Base-by-base conservation (phyloP, 1,284 basidiomycete species). In the Mycena sp. region DNA sequence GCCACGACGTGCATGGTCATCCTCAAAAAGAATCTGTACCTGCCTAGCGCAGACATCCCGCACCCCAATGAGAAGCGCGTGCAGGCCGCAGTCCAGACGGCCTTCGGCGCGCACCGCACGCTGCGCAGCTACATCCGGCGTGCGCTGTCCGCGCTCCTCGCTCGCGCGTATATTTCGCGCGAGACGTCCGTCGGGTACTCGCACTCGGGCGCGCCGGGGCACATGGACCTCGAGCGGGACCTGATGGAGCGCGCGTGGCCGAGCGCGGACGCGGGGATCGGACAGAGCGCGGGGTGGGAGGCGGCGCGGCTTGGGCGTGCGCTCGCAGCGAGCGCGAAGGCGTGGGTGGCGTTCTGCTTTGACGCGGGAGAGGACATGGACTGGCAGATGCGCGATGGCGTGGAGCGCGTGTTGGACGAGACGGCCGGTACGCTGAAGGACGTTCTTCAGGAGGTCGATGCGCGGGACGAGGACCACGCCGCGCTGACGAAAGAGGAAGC, bases 201-300 rank as follows among this genome's bases (percentile, higher is more conserved):
- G 0, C 81, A 81, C 40, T 85, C 88, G 1, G 89, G 88, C 25
- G 83, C 82, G 4, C 86, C 87, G 0, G 82, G 81, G 0, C 78
- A 84, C 44, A 78, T 90, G 68, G 84, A 85, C 51, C 72, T 92
- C 14, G 86, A 86, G 58, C 78, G 77, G 41, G 85, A 87, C 19
- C 72, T 91, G 49, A 83, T 92, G 81, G 88, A 90, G 65, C 83
- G 84, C 2, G 90, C 89, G 0, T 92, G 88, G 88, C 81, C 86
- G 1, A 86, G 85, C 69, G 86, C 74, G 9, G 72, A 74, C 26
- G 62, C 72, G 17, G 73, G 76, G 2, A 66, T 71, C 5, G 73
- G 72, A 21, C 69, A 71, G 16, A 81, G 78, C 49, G 84, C n/a
- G n/a, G n/a, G 83, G 4, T 91, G 89, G 87, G 88, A 90, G 60